A percentile compares a stretch with the other conserved stretches of the same genome.
phyloP scores from a whole-genome alignment of 805 yeast species.

The Candida ponderosae region DNA sequence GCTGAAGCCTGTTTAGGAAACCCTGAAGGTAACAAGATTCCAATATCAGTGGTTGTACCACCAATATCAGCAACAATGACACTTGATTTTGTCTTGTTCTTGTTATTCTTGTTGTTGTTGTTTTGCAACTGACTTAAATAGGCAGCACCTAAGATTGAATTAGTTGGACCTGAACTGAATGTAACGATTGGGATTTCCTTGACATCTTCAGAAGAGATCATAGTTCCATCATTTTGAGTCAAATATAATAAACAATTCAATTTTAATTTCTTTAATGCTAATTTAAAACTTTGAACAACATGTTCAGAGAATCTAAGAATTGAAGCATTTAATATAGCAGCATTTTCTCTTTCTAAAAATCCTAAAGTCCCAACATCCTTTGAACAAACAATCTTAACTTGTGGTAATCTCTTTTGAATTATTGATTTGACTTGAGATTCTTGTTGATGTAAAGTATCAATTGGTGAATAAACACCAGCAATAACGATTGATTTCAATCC shows the following conservation, averaged over 20 bases:
- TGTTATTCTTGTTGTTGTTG: slow-evolving; percentile 11
- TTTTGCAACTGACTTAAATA: slow-evolving; percentile 23
- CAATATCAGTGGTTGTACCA: slow-evolving; percentile 39
- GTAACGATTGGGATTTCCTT: slow-evolving; percentile 28
- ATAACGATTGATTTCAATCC: slow-evolving; percentile 29
- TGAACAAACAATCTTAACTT: slow-evolving; percentile 27
- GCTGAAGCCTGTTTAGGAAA: slow-evolving; percentile 35
- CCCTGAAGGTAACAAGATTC: slow-evolving; percentile 30
- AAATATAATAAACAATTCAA: slow-evolving; percentile 27
- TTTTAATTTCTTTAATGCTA: slow-evolving; percentile 27
- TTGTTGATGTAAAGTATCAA: slow-evolving; percentile 22
- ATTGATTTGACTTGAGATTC: slow-evolving; percentile 25
- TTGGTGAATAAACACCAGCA: slow-evolving; percentile 29
- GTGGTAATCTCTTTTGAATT: slow-evolving; percentile 24
- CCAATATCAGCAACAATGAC: slow-evolving; percentile 33
- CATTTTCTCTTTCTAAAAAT: slow-evolving; percentile 35
- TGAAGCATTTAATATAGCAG: slow-evolving; percentile 35
- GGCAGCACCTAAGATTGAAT: slow-evolving; percentile 36
- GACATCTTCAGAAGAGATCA: slow-evolving; percentile 28
- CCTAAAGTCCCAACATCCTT: slow-evolving; percentile 34
- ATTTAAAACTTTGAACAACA: slow-evolving; percentile 28
- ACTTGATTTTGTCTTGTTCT: too few species aligned
- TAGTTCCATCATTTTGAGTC: slow-evolving; percentile 38
- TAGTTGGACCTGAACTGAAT: slow-evolving; percentile 36
- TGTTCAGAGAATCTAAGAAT: slow-evolving; percentile 32